These are phyloP conservation scores for Eimeria zaria DNA, from an alignment of 169 alveolate genomes.

Conservation along the genomic window DNA sequence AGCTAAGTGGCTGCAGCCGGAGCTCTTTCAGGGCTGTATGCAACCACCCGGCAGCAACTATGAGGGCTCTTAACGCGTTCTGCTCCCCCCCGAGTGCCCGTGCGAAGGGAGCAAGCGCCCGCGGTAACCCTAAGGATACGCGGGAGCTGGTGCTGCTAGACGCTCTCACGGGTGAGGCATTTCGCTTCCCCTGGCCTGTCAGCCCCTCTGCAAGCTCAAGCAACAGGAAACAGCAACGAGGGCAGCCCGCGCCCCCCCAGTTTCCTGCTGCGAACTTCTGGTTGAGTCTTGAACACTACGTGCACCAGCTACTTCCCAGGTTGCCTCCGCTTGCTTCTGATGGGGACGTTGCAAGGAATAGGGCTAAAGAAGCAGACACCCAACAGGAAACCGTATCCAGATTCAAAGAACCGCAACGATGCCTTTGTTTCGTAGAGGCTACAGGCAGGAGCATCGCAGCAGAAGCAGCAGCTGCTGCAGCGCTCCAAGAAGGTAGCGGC, in stretches of 20 bases:
- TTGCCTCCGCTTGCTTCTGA: constrained; percentile 36
- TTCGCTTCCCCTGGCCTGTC: background rate
- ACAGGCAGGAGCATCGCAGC: constrained; percentile 71
- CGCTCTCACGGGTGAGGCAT: constrained; percentile 66
- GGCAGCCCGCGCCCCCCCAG: background rate
- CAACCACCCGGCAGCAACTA: background rate
- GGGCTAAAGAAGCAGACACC: background rate
- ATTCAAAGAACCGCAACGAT: background rate
- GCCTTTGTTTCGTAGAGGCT: constrained; percentile 64
- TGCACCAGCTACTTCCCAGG: constrained; percentile 37
- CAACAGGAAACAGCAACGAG: no score
- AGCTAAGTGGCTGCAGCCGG: background rate
- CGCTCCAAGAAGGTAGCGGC: background rate
- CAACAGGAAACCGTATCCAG: background rate
- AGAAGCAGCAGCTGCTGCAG: constrained; percentile 58
- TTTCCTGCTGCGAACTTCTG: constrained; percentile 15
- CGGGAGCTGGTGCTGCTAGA: constrained; percentile 47
- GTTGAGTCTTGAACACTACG: constrained; percentile 13
- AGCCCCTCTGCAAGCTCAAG: background rate
- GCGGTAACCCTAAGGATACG: background rate
- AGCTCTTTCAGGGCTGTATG: background rate
- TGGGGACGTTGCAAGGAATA: background rate
- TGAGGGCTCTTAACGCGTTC: background rate
- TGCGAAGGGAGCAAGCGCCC: background rate
- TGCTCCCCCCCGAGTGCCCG: background rate